A percentile compares a stretch with the other conserved stretches of the same genome.
Evolutionary conservation across 768 basidiomycete species (phyloP).

Genomic region (Strobilomyces echinocephalus): DNA sequence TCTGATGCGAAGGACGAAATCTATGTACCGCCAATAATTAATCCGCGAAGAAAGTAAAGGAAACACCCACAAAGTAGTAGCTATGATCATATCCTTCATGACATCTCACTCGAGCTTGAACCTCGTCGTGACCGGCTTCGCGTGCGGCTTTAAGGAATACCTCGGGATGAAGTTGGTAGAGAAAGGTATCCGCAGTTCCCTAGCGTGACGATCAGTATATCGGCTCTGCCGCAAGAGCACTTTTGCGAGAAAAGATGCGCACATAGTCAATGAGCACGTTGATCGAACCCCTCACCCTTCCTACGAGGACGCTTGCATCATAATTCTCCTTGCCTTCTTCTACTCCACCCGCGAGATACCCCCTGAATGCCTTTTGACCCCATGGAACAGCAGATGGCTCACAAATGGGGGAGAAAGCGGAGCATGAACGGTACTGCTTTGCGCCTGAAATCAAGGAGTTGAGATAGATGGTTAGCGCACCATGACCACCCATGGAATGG

Average conservation of each 20-base stretch:
- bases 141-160: conserved; percentile 79
- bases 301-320: conserved; percentile 83
- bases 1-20: conserved; percentile 88
- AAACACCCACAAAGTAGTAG: conserved; percentile 71
- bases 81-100: conserved; percentile 87
- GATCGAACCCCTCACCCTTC: conserved; percentile 54
- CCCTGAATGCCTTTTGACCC: conserved; percentile 88
- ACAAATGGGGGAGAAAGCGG: conserved; percentile 81
- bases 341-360: conserved; percentile 74
- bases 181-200: conserved; percentile 80
- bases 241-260: conserved; percentile 20
- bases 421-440: conserved; percentile 77
- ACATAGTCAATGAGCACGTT: conserved; percentile 87
- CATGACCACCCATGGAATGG: conserved; percentile 98
- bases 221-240: neutral
- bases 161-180: conserved; percentile 87
- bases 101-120: conserved; percentile 70
- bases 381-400: conserved; percentile 86
- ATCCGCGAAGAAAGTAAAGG: neutral
- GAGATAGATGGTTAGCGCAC: conserved; percentile 88
- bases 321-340: conserved; percentile 70
- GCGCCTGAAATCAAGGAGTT: conserved; percentile 48
- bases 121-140: conserved; percentile 64
- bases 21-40: conserved; percentile 33
- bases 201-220: conserved; percentile 25